A percentile compares a stretch with the other conserved stretches of the same genome.
Conservation (phyloP, 192 early-diverging fungal genomes). For the Linnemannia zychae region DNA sequence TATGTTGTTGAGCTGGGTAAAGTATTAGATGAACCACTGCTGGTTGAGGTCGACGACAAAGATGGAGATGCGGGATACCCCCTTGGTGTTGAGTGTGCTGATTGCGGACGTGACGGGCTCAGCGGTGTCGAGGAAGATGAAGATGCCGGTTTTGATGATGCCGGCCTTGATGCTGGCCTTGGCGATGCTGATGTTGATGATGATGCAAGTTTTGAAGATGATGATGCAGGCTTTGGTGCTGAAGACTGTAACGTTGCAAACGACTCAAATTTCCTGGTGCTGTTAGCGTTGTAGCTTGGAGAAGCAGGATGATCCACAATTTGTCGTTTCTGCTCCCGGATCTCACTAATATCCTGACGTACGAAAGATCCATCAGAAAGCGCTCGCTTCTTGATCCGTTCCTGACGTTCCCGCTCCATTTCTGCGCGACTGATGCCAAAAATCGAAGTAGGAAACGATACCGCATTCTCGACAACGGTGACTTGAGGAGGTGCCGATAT, state of each 20-base stretch:
- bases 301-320: neutral
- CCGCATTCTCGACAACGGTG: neutral
- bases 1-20: neutral
- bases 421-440: constrained; percentile 29
- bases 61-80: neutral
- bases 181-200: neutral
- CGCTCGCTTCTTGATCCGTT: constrained; percentile 19
- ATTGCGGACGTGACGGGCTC: neutral
- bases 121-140: neutral
- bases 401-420: constrained; percentile 40
- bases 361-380: neutral
- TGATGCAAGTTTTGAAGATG: too few species aligned
- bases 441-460: neutral
- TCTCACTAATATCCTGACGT: neutral
- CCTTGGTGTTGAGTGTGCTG: neutral
- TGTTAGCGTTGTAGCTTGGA: neutral
- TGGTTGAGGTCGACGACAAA: neutral
- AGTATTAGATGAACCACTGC: neutral
- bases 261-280: neutral
- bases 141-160: neutral
- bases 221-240: neutral
- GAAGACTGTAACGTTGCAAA: neutral
- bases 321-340: neutral
- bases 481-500: neutral
- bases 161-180: neutral